Base-by-base conservation (phyloP, 805 yeast genomes). In the Candida glaebosa region DNA sequence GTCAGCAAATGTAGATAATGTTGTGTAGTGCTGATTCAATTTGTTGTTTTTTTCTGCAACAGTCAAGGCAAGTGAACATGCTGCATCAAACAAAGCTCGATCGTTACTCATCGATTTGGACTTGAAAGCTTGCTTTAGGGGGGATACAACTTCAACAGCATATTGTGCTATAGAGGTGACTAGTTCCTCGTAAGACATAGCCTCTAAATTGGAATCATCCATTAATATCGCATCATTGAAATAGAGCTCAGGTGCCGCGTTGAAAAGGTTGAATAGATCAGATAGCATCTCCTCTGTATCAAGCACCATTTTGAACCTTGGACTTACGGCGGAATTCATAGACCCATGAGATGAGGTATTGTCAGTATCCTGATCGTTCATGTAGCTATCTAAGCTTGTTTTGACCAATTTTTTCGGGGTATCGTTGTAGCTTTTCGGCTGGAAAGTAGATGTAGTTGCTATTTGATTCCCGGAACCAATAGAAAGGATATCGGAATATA, bases 261-360 rank as follows among this genome's bases (percentile, higher is more conserved):
- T 49, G 45, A 67, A 69, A 3, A 67, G 54, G 6, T 52, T 43
- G 42, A 68, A 60, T 9, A 65, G 47, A 34, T 65, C 67, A 3
- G 65, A 44, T 16, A 69, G 44, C 24, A 65, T 47, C 40, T 59
- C 64, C 46, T 67, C 67, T 2, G 60, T 43, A 24, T 49, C 42
- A 14, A 24, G 22, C 9, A 44, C 39, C 15, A 44, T 22, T 22
- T 39, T 41, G 9, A 31, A 26, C 24, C 35, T 31, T 17, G 20
- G 24, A 22, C 35, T 18, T 14, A 36, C 18, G 25, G 33, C 39
- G 9, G 45, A 39, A 24, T 36, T 15, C 18, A 41, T 22, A 14
- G 40, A 39, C 15, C 36, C 38, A n/a, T 24, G 20, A 8, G 38
- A 32, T 22, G 46, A 34, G 3, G 36, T 9, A 28, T 26, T 28